Evolutionary conservation across 192 early-diverging fungal genomes (phyloP).

Genomic region (Rhizophagus prolifer): DNA sequence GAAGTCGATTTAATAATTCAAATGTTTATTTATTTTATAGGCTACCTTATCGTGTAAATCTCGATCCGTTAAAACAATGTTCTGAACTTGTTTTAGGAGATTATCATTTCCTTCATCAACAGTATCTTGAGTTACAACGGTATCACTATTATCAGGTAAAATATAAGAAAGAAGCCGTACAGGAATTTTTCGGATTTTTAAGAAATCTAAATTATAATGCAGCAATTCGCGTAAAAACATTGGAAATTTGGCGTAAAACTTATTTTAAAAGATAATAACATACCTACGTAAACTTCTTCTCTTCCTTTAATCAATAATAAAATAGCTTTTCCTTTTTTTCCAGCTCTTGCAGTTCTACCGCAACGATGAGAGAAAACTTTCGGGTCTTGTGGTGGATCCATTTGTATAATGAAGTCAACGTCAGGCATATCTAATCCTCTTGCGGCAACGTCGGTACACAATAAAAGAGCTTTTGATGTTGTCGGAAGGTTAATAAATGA

Average conservation of each 20-base stretch:
- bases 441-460: conserved; percentile 96
- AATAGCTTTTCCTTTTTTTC: conserved; percentile 80
- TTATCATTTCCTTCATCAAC: conserved; percentile 44
- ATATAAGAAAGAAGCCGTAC: conserved; percentile 53
- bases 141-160: conserved; percentile 40
- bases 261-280: conserved; percentile 23
- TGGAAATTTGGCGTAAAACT: neutral
- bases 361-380: conserved; percentile 95
- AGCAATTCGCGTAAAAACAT: neutral
- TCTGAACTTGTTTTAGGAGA: conserved; percentile 57
- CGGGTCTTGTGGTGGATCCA: conserved; percentile 94
- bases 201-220: conserved; percentile 52
- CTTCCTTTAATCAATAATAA: conserved; percentile 78
- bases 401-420: conserved; percentile 92
- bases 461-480: conserved; percentile 68
- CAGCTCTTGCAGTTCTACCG: conserved; percentile 89
- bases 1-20: neutral
- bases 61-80: conserved; percentile 65
- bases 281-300: conserved; percentile 86
- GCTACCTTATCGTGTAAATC: conserved; percentile 67
- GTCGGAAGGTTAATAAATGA: conserved; percentile 66
- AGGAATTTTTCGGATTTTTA: conserved; percentile 88
- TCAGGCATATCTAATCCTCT: conserved; percentile 95
- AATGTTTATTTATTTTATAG: neutral
- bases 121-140: conserved; percentile 29